phyloP scores from a whole-genome alignment of 2,329 filamentous ascomycete species.

The Colletotrichum spinosum region DNA sequence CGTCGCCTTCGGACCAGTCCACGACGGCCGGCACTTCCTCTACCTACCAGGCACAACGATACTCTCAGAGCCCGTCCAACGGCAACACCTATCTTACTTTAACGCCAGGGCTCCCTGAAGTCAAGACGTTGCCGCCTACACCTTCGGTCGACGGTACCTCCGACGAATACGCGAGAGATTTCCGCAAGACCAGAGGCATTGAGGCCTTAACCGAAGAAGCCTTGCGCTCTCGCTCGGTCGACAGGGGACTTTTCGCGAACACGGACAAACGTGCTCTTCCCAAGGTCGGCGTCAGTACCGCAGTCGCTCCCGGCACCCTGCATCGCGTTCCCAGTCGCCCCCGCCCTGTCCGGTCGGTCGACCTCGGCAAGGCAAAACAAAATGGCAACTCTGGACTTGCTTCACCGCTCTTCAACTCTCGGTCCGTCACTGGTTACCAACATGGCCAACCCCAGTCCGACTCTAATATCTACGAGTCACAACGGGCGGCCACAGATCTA shows the following conservation, averaged over 20 bases:
- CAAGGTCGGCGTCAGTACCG: slow-evolving; percentile 72
- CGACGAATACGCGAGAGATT: slow-evolving; percentile 57
- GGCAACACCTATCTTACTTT: slow-evolving; percentile 58
- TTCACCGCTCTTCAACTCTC: slow-evolving; percentile 54
- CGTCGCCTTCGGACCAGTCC: slow-evolving; percentile 33
- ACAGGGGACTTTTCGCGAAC: slow-evolving; percentile 69
- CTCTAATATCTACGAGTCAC: slow-evolving; percentile 54
- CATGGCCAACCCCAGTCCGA: slow-evolving; percentile 58
- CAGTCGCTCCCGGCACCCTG: slow-evolving; percentile 70
- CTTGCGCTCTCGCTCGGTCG: slow-evolving; percentile 71
- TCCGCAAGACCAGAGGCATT: slow-evolving; percentile 56
- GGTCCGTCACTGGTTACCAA: slow-evolving; percentile 54
- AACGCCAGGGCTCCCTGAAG: slow-evolving; percentile 43
- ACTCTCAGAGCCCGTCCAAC: slow-evolving; percentile 58
- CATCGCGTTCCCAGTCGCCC: slow-evolving; percentile 52
- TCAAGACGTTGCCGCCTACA: slow-evolving; percentile 46
- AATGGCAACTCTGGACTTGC: slow-evolving; percentile 43
- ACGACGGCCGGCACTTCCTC: slow-evolving; percentile 32
- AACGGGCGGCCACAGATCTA: slow-evolving; percentile 47
- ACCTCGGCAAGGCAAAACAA: slow-evolving; percentile 47
- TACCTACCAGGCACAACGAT: slow-evolving; percentile 48
- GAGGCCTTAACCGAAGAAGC: slow-evolving; percentile 55
- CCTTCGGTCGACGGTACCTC: slow-evolving; percentile 49
- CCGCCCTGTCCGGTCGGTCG: slow-evolving; percentile 60
- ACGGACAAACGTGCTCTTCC: slow-evolving; percentile 74